Evolutionary conservation across 352 stramenopile species (phyloP).

Genomic region (Phytophthora sansomeana): DNA sequence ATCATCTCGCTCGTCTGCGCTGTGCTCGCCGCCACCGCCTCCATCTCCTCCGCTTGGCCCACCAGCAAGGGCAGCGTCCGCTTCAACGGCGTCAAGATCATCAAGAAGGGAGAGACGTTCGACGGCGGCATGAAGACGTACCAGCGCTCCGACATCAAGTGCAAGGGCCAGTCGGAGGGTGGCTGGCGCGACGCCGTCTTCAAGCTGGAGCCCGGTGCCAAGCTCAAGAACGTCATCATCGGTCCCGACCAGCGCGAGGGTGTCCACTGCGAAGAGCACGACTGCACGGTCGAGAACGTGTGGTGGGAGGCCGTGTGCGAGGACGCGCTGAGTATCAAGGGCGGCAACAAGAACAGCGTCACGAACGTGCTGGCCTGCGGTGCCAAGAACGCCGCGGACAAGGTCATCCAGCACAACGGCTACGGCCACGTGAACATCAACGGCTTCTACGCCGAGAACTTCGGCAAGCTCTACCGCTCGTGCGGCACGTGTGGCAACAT

Average conservation of each 20-base stretch:
- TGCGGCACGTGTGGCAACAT: constrained; percentile 42
- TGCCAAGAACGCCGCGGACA: constrained; percentile 45
- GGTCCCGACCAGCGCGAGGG: constrained; percentile 45
- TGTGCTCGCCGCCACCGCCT: constrained; percentile 17
- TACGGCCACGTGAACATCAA: constrained; percentile 52
- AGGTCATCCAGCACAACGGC: constrained; percentile 55
- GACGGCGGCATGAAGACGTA: constrained; percentile 51
- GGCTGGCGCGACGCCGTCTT: constrained; percentile 38
- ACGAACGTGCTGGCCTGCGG: constrained; percentile 42
- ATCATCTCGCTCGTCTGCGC: constrained; percentile 21
- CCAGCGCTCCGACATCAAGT: constrained; percentile 47
- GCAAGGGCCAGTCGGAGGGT: constrained; percentile 34
- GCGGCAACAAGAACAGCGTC: constrained; percentile 37
- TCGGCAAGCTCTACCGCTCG: constrained; percentile 49
- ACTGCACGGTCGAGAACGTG: constrained; percentile 45
- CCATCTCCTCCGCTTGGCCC: constrained; percentile 28
- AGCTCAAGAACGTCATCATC: constrained; percentile 55
- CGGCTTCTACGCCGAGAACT: constrained; percentile 50
- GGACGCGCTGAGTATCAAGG: constrained; percentile 46
- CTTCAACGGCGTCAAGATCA: constrained; percentile 38
- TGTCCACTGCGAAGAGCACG: constrained; percentile 40
- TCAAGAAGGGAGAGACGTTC: constrained; percentile 44
- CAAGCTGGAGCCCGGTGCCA: constrained; percentile 42
- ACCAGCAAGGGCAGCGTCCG: constrained; percentile 27
- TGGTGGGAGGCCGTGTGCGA: constrained; percentile 53